Percentiles rank a stretch among this genome's conserved stretches.
These are phyloP conservation scores for Phaeotremella skinneri DNA, from an alignment of 768 basidiomycete species.

Conservation along the genomic window DNA sequence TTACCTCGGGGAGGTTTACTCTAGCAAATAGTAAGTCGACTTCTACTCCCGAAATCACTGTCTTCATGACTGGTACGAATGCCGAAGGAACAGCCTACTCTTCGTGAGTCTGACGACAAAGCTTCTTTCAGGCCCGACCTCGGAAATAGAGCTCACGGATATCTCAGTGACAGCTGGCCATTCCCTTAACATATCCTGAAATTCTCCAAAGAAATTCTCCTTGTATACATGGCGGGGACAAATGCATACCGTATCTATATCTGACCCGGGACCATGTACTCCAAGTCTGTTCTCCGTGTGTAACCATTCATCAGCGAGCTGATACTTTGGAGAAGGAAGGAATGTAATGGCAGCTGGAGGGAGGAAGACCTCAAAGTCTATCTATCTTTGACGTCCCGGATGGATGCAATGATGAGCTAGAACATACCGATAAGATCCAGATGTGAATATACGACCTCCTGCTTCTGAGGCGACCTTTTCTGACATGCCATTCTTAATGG, in stretches of 20 bases:
- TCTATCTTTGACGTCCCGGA: too few relatives aligned
- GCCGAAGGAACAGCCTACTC: slow-evolving; percentile 92
- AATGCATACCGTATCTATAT: slow-evolving; percentile 98
- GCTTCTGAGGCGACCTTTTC: slow-evolving; percentile 83
- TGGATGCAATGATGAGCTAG: neutral
- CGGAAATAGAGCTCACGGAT: slow-evolving; percentile 63
- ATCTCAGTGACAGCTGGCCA: slow-evolving; percentile 82
- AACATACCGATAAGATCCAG: slow-evolving; percentile 77
- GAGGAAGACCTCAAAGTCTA: too few relatives aligned
- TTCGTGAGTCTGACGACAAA: neutral
- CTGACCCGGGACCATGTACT: slow-evolving; percentile 90
- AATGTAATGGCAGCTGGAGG: too few relatives aligned
- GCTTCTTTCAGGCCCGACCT: neutral
- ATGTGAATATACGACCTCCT: slow-evolving; percentile 98
- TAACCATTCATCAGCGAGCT: too few relatives aligned
- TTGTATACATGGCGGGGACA: slow-evolving; percentile 93
- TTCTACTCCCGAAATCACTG: slow-evolving; percentile 85
- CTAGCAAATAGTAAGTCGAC: slow-evolving; percentile 88
- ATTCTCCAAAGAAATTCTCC: slow-evolving; percentile 91
- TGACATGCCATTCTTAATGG: slow-evolving; percentile 74
- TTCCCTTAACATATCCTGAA: slow-evolving; percentile 82
- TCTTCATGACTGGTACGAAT: slow-evolving; percentile 91
- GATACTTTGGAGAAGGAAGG: too few relatives aligned
- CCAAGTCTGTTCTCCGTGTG: slow-evolving; percentile 75
- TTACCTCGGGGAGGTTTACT: slow-evolving; percentile 41